Base-by-base conservation (phyloP, 306 rosid species). In the Begonia loranthoides region DNA sequence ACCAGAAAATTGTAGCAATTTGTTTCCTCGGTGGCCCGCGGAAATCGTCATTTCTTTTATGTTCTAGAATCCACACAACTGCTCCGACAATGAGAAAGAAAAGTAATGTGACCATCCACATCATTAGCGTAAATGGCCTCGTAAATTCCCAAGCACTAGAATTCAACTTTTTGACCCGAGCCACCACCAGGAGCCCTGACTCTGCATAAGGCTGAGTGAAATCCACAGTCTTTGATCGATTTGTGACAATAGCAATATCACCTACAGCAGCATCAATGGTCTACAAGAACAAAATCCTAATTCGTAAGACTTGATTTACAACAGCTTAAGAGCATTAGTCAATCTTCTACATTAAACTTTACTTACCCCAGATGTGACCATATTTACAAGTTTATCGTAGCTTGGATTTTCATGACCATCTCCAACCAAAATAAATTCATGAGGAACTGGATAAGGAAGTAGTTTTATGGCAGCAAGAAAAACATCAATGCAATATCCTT, bases 401-500 rank as follows among this genome's bases (percentile, higher is more conserved):
- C 60, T 72, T 2, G 83, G 83, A 64, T 76, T 73, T 68, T 69
- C 36, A 41, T 22, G 69, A 17, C 79, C 79, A 53, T 77, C 66
- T 48, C 83, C 83, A 45, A 69, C 72, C 52, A 66, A 65, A 66
- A 69, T 45, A 41, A 77, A 73, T 57, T n/a, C 48, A 47, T 72
- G 40, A 17, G 74, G 78, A 62, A 77, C 71, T 49, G 60, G 44
- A 52, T 73, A 77, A 9, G 83, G 79, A 51, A 77, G 71, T 70
- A 72, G 54, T 13, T 63, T 57, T 17, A 69, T 33, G 38, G 83
- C 83, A 16, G 83, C 79, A 17, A 12, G 43, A 59, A 77, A 77
- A 16, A 77, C 72, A 44, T 77, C 83, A 52, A 77, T 77, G 68
- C 83, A 66, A 52, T 62, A 73, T 57, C 83, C 83, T 58, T 60